Evolutionary conservation across 1,284 basidiomycete genomes (phyloP).

Genomic region (Sanghuangporus baumii): DNA sequence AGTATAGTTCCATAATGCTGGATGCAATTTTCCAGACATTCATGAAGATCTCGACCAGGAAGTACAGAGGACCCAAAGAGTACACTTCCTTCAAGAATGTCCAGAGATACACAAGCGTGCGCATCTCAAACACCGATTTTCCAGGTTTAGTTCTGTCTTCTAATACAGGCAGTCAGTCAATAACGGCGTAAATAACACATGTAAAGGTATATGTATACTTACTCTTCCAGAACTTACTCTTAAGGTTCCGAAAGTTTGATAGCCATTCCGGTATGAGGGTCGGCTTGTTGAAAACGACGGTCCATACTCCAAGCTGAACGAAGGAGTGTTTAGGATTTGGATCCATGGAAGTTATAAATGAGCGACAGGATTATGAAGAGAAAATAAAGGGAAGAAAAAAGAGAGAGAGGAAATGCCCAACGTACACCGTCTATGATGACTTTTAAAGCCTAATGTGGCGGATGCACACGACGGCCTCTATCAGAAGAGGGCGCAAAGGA

Average conservation of each 20-base stretch:
- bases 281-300: background rate
- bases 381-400: no score
- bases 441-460: no score
- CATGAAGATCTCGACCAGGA: background rate
- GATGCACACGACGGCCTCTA: no score
- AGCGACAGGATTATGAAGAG: background rate
- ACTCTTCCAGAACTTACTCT: background rate
- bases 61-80: background rate
- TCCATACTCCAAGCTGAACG: conserved; percentile 2
- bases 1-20: background rate
- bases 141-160: background rate
- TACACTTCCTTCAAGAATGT: conserved; percentile 1
- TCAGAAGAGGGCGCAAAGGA: no score
- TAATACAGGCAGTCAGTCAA: background rate
- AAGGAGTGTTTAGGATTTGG: background rate
- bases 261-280: background rate
- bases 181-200: background rate
- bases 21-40: background rate
- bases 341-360: background rate
- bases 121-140: background rate
- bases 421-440: no score
- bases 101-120: background rate
- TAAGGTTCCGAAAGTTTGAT: background rate
- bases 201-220: background rate
- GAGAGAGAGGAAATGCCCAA: no score